Evolutionary conservation across 2,329 filamentous ascomycete species (phyloP), one percentile per base, ranked within the genome.

Genomic region (Gaeumannomyces tritici): DNA sequence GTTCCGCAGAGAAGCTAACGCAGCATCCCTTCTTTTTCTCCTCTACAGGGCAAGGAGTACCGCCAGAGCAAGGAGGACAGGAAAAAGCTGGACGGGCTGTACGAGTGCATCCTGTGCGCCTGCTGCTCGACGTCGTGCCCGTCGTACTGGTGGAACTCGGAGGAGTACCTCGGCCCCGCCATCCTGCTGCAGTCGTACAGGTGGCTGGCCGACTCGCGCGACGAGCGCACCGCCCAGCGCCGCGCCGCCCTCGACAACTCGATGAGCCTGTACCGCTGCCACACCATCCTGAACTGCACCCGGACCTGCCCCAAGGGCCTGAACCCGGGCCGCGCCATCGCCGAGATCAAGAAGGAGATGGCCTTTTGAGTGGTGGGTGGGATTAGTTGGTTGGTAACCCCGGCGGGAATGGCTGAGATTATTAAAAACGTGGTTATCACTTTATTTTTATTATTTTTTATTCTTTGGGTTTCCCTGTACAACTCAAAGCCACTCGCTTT

Each of bases 71-170:
- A 91, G 77, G 92, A 86, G 70, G 93, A 99, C 70, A 92, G 95
- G 73, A 90, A 87, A 80, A 99, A 96, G 88, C 88, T 99, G 62
- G 95, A 98, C 75, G 95, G 95, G 67, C 87, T 98, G 33, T 98
- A 99, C 82, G 95, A 99, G 80, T 99, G 95, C 81, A 98, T 99
- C 77, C 89, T 99, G 64, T 99, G 95, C 83, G 93, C 93, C 70
- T 99, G 95, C 88, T 99, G 95, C 87, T 95, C 90, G 69, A 99
- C 95, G 27, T 96, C 93, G 58, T 99, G 95, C 84, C 95, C 95
- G n/a, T 97, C 92, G 24, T 99, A 99, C 84, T 99, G 95, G 95
- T 99, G 95, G 95, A 99, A 99, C 83, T 88, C 89, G 70, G 93
- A 98, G 80, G 93, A 98, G 78, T 99, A 99, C 81, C 90, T 99